Percentiles rank a stretch among this genome's conserved stretches.
These are phyloP conservation scores for Diaporthe caulivora DNA, from an alignment of 2,329 filamentous ascomycete species.

Conservation along the genomic window DNA sequence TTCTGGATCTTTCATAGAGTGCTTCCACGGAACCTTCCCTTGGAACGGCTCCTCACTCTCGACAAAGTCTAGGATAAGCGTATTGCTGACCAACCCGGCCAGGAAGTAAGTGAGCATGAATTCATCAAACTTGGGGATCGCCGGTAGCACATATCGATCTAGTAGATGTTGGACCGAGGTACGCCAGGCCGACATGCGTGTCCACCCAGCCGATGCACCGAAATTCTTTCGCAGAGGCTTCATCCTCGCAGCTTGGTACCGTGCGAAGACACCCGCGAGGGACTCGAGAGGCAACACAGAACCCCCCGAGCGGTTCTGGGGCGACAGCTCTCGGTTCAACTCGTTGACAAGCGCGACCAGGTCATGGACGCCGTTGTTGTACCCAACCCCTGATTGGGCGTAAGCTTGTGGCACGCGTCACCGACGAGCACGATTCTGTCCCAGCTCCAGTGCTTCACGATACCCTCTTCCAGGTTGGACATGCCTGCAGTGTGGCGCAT, in stretches of 20 bases:
- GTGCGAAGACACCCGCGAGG: slow-evolving; percentile 14
- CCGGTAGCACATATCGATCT: slow-evolving; percentile 40
- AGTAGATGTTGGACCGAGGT: slow-evolving; percentile 43
- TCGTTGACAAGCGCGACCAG: slow-evolving; percentile 47
- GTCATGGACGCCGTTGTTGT: slow-evolving; percentile 53
- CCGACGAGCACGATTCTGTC: slow-evolving; percentile 52
- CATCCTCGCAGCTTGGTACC: slow-evolving; percentile 41
- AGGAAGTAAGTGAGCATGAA: slow-evolving; percentile 24
- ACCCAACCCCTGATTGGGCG: slow-evolving; percentile 50
- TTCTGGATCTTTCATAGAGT: slow-evolving; percentile 5
- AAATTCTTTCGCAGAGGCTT: slow-evolving; percentile 39
- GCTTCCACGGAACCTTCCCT: slow-evolving; percentile 38
- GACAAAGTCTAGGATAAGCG: slow-evolving; percentile 43
- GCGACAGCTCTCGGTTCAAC: slow-evolving; percentile 37
- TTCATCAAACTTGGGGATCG: slow-evolving; percentile 5
- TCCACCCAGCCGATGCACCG: slow-evolving; percentile 39
- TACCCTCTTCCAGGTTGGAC: slow-evolving; percentile 52
- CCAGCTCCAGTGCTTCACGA: slow-evolving; percentile 52
- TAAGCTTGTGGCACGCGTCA: slow-evolving; percentile 54
- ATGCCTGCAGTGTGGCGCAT: slow-evolving; percentile 46
- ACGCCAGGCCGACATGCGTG: slow-evolving; percentile 45
- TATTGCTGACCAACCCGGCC: slow-evolving; percentile 34
- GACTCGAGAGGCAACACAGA: not conserved
- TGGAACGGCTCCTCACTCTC: slow-evolving; percentile 39
- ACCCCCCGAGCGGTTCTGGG: not conserved